Base-by-base conservation (phyloP, 768 basidiomycete species). In the Crucibulum laeve region DNA sequence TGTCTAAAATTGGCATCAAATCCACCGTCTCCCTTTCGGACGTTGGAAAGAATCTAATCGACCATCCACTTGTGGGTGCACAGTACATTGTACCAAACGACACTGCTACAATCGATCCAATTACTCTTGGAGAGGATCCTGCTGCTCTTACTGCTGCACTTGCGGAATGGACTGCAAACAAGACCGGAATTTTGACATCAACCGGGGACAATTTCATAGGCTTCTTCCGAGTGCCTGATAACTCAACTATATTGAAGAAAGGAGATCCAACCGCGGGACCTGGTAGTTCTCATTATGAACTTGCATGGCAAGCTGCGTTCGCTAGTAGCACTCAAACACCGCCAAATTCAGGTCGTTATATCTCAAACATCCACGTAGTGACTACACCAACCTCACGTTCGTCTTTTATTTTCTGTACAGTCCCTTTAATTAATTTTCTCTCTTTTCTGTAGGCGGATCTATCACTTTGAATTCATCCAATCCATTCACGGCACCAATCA, bases 41-140 rank as follows among this genome's bases (percentile, higher is more conserved):
- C 30, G 60, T 67, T 15, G 63, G 65, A 4, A 48, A 54, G 39
- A 55, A 62, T 38, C 37, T 67, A 38, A 45, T 50, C 14, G 63
- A 63, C 45, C 63, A 63, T 24, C 43, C 54, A 1, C 34, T 49
- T 11, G 43, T 53, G 13, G 11, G 25, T 5, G 25, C 46, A 14
- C 21, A 42, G 2, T 57, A 47, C 43, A 34, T 22, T 13, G 51
- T 53, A n/a, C n/a, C n/a, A n/a, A 55, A 48, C 25, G 25, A 48
- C 4, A 53, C 49, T 14, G 44, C 46, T 14, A 46, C 50, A 8
- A 39, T 34, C 18, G 40, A 46, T 21, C 32, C 18, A n/a, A 18
- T 36, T 25, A 8, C 25, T 13, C 21, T 21, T 43, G 30, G 25
- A 4, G 23, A 47, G 15, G 22, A 42, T 44, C 8, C 32, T 38